Evolutionary conservation across 2,329 filamentous ascomycete genomes (phyloP), one percentile per base, ranked within the genome.

Genomic region (Aspergillus viridinutans): DNA sequence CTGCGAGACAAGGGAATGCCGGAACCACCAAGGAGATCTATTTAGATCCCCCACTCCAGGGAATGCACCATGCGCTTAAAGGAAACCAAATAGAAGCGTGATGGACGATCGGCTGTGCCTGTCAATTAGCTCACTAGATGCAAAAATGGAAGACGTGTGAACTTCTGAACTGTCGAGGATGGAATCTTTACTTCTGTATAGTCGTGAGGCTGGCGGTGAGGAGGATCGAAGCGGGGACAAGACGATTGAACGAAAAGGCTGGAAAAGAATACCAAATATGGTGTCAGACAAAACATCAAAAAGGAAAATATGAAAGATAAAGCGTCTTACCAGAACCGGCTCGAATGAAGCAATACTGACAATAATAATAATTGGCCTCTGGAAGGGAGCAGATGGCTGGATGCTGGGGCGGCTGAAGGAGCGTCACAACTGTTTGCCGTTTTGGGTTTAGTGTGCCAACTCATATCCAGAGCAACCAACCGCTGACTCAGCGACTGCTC

Each of bases 41-140:
- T 67, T 58, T 64, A 72, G 75, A 77, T 72, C 75, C 66, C 74
- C 74, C 70, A 70, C 70, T 65, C 70, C 59, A 68, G 68, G 61
- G 71, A 72, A 75, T 76, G 69, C 64, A 76, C 74, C 74, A 76
- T 76, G 71, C 72, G 74, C 69, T 59, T 60, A 61, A 54, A 53
- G 49, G 35, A 54, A 56, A 17, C 50, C 49, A 35, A 62, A 55
- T 58, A 52, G 51, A 61, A 54, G 38, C 49, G 38, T 42, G 38
- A 21, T 57, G 23, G 21, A 25, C 43, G 5, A 14, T 23, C 8
- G 23, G 6, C 23, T 25, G 14, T 38, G 32, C 21, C 5, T 26
- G 12, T 7, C 21, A 14, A 23, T 47, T 6, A 17, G 10, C 21
- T 26, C 12, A 26, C 17, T 23, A 14, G 43, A 23, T 8, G 10